Percentiles rank a stretch among this genome's conserved stretches.
Evolutionary conservation across 352 stramenopile genomes (phyloP).

Genomic region (Elongisporangium anandrum): DNA sequence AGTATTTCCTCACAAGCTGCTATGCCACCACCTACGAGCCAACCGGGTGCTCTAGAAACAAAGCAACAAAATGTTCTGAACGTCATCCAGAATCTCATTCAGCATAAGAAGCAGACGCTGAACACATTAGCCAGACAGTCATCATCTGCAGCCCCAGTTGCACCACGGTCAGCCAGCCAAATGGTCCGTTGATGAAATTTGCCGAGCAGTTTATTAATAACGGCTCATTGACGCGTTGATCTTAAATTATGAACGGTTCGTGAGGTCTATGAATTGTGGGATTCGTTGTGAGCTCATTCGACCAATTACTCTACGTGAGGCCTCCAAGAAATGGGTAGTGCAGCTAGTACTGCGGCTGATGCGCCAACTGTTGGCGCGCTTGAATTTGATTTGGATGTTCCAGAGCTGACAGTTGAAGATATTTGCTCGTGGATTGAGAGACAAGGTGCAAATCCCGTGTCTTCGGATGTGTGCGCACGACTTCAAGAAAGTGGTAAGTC

Average conservation of each 20-base stretch:
- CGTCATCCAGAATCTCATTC: slow-evolving; percentile 76
- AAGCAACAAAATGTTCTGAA: slow-evolving; percentile 67
- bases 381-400: background rate
- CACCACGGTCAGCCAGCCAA: slow-evolving; percentile 3
- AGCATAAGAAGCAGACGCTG: slow-evolving; percentile 72
- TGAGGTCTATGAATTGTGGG: too few relatives aligned
- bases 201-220: background rate
- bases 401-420: background rate
- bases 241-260: too few relatives aligned
- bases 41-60: slow-evolving; percentile 20
- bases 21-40: background rate
- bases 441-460: background rate
- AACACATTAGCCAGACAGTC: slow-evolving; percentile 34
- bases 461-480: background rate
- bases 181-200: background rate
- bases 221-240: background rate
- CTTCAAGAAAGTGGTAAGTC: background rate
- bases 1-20: background rate
- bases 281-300: background rate
- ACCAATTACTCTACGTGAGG: too few relatives aligned
- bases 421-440: background rate
- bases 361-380: background rate
- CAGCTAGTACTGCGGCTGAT: background rate
- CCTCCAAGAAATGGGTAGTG: background rate
- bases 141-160: slow-evolving; percentile 12